Evolutionary conservation across 1,139 yeast genomes (phyloP).

Genomic region (Sugiyamaella xylanicola): DNA sequence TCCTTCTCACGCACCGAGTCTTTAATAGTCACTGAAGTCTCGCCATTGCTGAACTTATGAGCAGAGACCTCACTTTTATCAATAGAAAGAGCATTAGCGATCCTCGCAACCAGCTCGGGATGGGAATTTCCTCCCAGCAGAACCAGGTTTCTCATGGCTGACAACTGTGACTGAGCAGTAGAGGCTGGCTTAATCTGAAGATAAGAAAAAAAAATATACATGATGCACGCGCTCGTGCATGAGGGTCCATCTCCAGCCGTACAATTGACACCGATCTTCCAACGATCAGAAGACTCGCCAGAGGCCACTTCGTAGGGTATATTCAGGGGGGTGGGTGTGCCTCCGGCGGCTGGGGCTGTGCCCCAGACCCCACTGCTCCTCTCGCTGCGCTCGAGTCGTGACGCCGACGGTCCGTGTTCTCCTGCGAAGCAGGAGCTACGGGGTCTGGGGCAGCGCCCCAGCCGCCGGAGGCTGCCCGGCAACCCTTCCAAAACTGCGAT

Average conservation of each 20-base stretch:
- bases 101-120: slow-evolving; percentile 60
- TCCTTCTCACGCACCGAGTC: slow-evolving; percentile 93
- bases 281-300: too few species aligned
- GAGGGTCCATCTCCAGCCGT: not conserved
- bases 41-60: slow-evolving; percentile 76
- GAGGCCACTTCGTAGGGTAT: too few species aligned
- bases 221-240: not conserved
- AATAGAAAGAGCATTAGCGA: slow-evolving; percentile 64
- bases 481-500: too few species aligned
- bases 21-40: slow-evolving; percentile 78
- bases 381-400: too few species aligned
- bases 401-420: too few species aligned
- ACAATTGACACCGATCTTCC: too few species aligned
- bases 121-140: slow-evolving; percentile 78
- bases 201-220: not conserved
- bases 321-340: not conserved
- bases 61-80: slow-evolving; percentile 60
- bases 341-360: too few species aligned
- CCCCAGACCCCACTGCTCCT: too few species aligned
- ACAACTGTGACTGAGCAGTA: not conserved
- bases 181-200: not conserved
- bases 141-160: slow-evolving; percentile 68
- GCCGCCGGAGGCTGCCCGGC: too few species aligned
- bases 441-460: too few species aligned
- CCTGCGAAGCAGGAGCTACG: too few species aligned